A percentile compares a stretch with the other conserved stretches of the same genome.
These are phyloP conservation scores for Davidsoniella virescens DNA, from an alignment of 2,329 filamentous ascomycete genomes.

Conservation along the genomic window DNA sequence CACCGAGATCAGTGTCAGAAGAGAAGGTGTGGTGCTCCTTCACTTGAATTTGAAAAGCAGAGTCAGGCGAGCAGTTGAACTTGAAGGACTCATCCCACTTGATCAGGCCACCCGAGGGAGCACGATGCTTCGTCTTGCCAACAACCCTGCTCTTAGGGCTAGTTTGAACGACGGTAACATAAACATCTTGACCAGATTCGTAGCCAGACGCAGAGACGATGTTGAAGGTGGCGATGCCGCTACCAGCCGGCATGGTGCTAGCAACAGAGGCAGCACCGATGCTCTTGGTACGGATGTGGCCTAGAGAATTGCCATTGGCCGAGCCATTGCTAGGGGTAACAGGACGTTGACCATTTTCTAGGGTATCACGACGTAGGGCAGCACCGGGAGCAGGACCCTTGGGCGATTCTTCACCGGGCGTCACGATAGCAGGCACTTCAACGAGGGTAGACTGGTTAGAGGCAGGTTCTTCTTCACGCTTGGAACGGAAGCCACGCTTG, in stretches of 20 bases:
- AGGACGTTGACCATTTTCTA: constrained; percentile 11
- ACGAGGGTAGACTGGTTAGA: constrained; percentile 27
- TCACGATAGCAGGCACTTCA: constrained; percentile 26
- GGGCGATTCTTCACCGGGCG: constrained; percentile 10
- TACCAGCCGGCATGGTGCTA: constrained; percentile 46
- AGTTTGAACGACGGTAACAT: constrained; percentile 54
- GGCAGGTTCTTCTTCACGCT: constrained; percentile 41
- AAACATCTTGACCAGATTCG: constrained; percentile 61
- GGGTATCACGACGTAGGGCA: constrained; percentile 20
- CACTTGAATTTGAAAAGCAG: constrained; percentile 72
- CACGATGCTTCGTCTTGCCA: constrained; percentile 85
- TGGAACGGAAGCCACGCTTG: constrained; percentile 63
- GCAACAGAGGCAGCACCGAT: constrained; percentile 49
- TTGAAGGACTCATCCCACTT: constrained; percentile 68
- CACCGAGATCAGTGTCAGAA: constrained; percentile 68
- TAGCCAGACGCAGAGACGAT: constrained; percentile 66
- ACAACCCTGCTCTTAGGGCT: constrained; percentile 59
- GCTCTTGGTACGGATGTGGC: constrained; percentile 39
- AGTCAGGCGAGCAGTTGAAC: constrained; percentile 60
- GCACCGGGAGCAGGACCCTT: constrained; percentile 14
- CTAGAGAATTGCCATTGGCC: constrained; percentile 19
- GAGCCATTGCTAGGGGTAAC: constrained; percentile 10
- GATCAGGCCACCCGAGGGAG: constrained; percentile 48
- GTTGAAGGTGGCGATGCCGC: constrained; percentile 65
- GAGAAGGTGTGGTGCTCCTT: constrained; percentile 77